These are phyloP conservation scores for Westerdykella aurantiaca DNA, from an alignment of 2,329 filamentous ascomycete species.

Conservation along the genomic window DNA sequence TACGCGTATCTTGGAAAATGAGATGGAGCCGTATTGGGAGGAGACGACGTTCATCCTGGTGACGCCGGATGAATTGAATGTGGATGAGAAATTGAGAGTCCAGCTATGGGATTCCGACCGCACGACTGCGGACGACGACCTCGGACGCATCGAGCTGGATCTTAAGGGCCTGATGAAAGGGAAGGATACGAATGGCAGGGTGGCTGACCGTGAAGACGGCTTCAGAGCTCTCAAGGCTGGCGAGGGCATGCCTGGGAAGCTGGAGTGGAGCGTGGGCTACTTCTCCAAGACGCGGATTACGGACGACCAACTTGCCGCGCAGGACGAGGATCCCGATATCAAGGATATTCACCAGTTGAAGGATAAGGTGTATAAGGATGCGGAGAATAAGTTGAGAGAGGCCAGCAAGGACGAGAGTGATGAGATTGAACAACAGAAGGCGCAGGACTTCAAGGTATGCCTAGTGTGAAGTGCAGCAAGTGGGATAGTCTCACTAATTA, in stretches of 20 bases:
- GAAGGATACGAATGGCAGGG: constrained; percentile 54
- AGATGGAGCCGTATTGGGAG: constrained; percentile 65
- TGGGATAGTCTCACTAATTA: not conserved
- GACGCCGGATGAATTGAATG: constrained; percentile 64
- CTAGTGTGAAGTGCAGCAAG: not conserved
- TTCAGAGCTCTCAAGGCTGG: constrained; percentile 60
- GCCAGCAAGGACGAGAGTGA: constrained; percentile 53
- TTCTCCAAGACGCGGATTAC: constrained; percentile 62
- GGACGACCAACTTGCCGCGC: constrained; percentile 54
- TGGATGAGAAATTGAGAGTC: constrained; percentile 61
- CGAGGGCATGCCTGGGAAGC: constrained; percentile 62
- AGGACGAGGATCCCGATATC: constrained; percentile 55
- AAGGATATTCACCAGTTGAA: constrained; percentile 55
- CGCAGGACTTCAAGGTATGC: constrained; percentile 56
- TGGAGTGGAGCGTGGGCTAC: constrained; percentile 67
- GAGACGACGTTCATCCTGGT: constrained; percentile 66
- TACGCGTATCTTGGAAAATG: constrained; percentile 59
- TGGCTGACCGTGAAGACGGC: constrained; percentile 59
- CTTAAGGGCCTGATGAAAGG: constrained; percentile 60
- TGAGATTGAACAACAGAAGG: constrained; percentile 63
- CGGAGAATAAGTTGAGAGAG: constrained; percentile 61
- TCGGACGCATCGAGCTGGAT: constrained; percentile 66
- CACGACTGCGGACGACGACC: constrained; percentile 65
- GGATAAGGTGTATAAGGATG: constrained; percentile 49
- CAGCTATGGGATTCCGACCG: constrained; percentile 74